Percentiles rank a stretch among this genome's conserved stretches.
phyloP scores from a whole-genome alignment of 2,329 filamentous ascomycete genomes.

The Aspergillus fischeri region DNA sequence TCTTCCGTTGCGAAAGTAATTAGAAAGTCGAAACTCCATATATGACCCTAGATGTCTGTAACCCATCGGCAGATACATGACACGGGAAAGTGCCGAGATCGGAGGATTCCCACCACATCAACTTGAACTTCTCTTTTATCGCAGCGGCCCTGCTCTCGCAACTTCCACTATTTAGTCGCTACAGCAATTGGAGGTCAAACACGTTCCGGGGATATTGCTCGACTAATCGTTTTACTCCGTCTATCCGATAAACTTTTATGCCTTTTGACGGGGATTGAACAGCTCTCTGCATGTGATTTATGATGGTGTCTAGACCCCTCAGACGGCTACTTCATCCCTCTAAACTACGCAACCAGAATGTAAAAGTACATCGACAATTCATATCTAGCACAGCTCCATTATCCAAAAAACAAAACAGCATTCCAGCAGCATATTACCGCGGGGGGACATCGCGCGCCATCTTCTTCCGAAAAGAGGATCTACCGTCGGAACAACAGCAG shows the following conservation, averaged over 20 bases:
- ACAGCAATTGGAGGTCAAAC: not conserved
- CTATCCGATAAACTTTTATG: not conserved
- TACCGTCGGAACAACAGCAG: constrained; percentile 44
- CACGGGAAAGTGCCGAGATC: not conserved
- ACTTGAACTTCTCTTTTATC: not conserved
- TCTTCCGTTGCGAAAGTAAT: no score
- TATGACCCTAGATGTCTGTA: no score
- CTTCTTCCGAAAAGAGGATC: constrained; percentile 52
- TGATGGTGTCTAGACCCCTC: not conserved
- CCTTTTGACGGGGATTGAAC: not conserved
- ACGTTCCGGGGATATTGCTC: not conserved
- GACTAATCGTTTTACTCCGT: not conserved
- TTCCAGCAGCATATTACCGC: constrained; percentile 59
- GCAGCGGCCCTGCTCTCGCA: not conserved
- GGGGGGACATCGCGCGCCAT: constrained; percentile 68
- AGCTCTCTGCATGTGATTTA: not conserved
- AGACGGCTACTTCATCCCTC: not conserved
- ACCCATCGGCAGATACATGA: not conserved
- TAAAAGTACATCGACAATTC: not conserved
- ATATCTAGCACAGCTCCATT: not conserved
- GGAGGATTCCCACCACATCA: not conserved
- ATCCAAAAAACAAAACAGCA: constrained; percentile 26
- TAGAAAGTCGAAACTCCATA: no score
- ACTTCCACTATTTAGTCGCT: not conserved
- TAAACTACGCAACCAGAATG: not conserved